A percentile compares a stretch with the other conserved stretches of the same genome.
These are phyloP conservation scores for Gracilaria domingensis DNA, from an alignment of 23 red algal species.

Conservation along the genomic window DNA sequence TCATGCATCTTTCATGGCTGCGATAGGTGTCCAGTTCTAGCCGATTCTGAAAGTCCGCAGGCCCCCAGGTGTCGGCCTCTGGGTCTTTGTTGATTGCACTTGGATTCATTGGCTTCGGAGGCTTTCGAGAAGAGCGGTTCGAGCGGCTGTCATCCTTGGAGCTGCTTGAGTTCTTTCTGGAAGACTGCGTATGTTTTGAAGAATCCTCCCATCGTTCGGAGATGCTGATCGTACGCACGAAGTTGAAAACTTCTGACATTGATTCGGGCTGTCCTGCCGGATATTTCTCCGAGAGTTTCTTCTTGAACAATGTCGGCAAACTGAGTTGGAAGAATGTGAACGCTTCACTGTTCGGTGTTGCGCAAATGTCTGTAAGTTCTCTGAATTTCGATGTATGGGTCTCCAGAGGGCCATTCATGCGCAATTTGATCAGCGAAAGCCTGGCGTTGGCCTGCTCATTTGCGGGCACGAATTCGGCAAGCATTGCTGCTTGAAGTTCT, in stretches of 20 bases:
- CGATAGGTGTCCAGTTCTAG: background rate
- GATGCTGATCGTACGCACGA: background rate
- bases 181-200: background rate
- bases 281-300: slow-evolving; percentile 1
- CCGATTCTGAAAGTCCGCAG: background rate
- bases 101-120: background rate
- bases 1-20: slow-evolving; percentile 10
- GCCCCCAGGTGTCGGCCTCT: background rate
- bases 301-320: background rate
- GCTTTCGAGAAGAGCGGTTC: background rate
- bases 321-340: slow-evolving; percentile 5
- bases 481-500: background rate
- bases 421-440: background rate
- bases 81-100: background rate
- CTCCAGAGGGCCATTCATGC: background rate
- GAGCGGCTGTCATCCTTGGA: background rate
- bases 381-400: background rate
- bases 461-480: background rate
- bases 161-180: background rate
- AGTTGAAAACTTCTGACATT: slow-evolving; percentile 7
- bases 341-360: background rate
- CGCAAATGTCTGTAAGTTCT: background rate
- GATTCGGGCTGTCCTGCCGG: background rate
- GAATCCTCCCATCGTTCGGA: background rate
- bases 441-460: background rate